A percentile compares a stretch with the other conserved stretches of the same genome.
Conservation (phyloP, 1,284 basidiomycete species). For the Acaromyces ingoldii region DNA sequence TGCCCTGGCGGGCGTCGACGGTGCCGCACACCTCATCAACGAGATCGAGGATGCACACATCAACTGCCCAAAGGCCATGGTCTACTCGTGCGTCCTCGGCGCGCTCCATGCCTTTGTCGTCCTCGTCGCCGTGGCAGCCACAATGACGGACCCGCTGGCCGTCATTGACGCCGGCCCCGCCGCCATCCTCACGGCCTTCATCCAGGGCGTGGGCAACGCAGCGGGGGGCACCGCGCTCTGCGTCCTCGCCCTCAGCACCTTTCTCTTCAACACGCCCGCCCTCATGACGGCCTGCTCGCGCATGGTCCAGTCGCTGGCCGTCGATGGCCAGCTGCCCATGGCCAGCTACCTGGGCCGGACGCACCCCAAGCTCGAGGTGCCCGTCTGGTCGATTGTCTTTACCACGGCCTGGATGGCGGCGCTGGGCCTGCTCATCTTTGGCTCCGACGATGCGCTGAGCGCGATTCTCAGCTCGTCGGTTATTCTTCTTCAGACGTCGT, state of each 20-base stretch:
- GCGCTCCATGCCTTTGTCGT: conserved; percentile 17
- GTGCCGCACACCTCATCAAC: conserved; percentile 23
- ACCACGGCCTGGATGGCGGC: conserved; percentile 10
- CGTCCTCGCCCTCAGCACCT: not conserved
- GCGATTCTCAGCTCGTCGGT: conserved; percentile 18
- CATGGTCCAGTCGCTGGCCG: conserved; percentile 21
- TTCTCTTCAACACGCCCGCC: too few relatives aligned
- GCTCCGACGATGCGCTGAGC: conserved; percentile 15
- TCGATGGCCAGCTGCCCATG: conserved; percentile 16
- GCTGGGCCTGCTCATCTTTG: conserved; percentile 21
- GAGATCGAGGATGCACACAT: conserved; percentile 22
- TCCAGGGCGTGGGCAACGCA: conserved; percentile 15
- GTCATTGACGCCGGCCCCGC: conserved; percentile 17
- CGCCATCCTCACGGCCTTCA: conserved; percentile 15
- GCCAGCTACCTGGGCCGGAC: conserved; percentile 8
- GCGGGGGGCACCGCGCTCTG: conserved; percentile 1
- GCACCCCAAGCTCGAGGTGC: conserved; percentile 14
- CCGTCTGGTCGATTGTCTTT: conserved; percentile 16
- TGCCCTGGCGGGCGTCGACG: conserved; percentile 21
- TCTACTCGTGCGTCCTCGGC: conserved; percentile 21
- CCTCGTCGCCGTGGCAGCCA: conserved; percentile 16
- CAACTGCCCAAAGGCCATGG: conserved; percentile 28
- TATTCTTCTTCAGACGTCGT: conserved; percentile 16
- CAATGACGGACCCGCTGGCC: conserved; percentile 17
- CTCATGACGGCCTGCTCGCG: conserved; percentile 16